Base-by-base conservation (phyloP, 1,284 basidiomycete species). In the Thelephora terrestris region DNA sequence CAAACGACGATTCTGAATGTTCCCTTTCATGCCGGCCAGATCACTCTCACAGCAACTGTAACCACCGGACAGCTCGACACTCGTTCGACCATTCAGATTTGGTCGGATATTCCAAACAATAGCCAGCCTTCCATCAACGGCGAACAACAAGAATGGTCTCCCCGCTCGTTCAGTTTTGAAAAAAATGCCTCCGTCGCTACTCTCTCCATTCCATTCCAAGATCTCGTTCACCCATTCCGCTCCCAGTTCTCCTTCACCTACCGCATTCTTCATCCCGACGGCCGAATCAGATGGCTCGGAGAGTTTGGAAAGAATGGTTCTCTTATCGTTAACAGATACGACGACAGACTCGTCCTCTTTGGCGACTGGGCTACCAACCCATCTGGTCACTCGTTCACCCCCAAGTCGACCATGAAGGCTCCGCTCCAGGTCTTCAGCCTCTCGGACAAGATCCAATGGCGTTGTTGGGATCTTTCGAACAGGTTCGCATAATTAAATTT, bases 231-330 rank as follows among this genome's bases (percentile, higher is more conserved):
- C n/a, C 39, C 39, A 1, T 42, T 48, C 23, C 50, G 49, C 21
- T 48, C 55, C 20, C 53, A 49, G 21, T 64, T 57, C 55, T 54
- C 56, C 29, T 63, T 62, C 60, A 64, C 63, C 5, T 64, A 63
- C 47, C 56, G 63, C 23, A 53, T 64, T 12, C 58, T 60, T n/a
- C 54, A 60, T 43, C 52, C 58, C 1, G 58, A 57, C n/a, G 63
- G 61, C 7, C 46, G 50, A 6, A 45, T 62, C 25, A 35, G 57
- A 34, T 64, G 63, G 63, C 47, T 64, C 34, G 61, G 61, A 14
- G 50, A 49, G n/a, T 61, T 50, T 40, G 59, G 56, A 0, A 49
- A 53, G 24, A 58, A 64, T 47, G 61, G 61, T 5, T 50, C 52
- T 20, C 44, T 64, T 21, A 45, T 52, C 7, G 29, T 64, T 34